Evolutionary conservation across 345 rosid species (phyloP).

Genomic region (Isatis tinctoria): DNA sequence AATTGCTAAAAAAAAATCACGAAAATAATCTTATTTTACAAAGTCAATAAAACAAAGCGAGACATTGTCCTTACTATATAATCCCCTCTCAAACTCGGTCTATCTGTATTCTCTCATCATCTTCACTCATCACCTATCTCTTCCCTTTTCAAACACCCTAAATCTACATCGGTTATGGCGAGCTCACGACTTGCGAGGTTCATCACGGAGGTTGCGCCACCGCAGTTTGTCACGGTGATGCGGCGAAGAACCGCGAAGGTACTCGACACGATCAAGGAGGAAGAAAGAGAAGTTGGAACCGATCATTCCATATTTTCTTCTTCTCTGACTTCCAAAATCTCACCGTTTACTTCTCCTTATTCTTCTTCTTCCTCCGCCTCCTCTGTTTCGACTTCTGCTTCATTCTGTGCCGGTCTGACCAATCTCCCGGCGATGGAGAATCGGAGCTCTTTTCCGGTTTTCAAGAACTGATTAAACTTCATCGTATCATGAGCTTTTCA

Average conservation of each 20-base stretch:
- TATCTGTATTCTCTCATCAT: no score
- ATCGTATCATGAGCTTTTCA: background rate
- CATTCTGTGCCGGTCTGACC: conserved; percentile 15
- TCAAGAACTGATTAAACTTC: conserved; percentile 16
- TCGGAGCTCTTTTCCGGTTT: conserved; percentile 29
- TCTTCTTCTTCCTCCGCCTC: background rate
- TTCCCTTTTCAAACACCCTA: background rate
- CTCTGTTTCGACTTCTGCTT: background rate
- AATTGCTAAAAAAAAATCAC: background rate
- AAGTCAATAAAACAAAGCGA: conserved; percentile 1
- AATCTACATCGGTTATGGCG: conserved; percentile 43
- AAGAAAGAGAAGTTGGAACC: conserved; percentile 53
- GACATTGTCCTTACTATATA: conserved; percentile 9
- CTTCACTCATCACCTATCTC: conserved; percentile 1
- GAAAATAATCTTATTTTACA: background rate
- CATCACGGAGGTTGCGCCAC: conserved; percentile 81
- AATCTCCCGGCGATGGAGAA: conserved; percentile 36
- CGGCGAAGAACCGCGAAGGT: conserved; percentile 59
- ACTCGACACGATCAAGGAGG: conserved; percentile 79
- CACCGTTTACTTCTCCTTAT: conserved; percentile 11
- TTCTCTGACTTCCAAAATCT: conserved; percentile 18
- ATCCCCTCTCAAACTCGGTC: background rate
- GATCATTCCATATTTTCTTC: conserved; percentile 23
- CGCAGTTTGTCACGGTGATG: conserved; percentile 63
- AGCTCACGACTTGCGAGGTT: conserved; percentile 59